Conservation (phyloP, 1,284 basidiomycete genomes). For the Wolfiporia cocos region DNA sequence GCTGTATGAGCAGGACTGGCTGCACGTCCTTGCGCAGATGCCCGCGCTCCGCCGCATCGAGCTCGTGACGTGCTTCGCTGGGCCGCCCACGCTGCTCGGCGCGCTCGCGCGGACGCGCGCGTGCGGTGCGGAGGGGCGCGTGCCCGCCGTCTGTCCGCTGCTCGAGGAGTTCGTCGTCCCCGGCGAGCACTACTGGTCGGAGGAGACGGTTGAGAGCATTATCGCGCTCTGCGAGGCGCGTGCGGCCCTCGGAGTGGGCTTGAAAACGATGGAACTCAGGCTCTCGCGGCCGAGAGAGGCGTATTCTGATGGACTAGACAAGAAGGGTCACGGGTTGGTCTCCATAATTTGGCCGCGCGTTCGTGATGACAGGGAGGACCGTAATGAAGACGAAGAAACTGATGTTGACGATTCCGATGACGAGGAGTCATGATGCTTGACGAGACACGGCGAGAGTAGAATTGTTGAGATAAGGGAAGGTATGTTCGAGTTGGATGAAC, state of each 20-base stretch:
- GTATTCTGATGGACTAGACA: background rate
- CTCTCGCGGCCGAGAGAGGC: background rate
- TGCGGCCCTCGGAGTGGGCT: background rate
- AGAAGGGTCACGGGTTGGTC: too few species aligned
- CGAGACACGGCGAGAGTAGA: too few species aligned
- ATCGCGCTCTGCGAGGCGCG: background rate
- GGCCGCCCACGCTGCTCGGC: background rate
- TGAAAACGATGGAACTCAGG: background rate
- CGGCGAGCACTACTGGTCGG: background rate
- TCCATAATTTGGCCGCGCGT: too few species aligned
- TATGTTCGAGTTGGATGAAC: too few species aligned
- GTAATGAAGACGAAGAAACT: too few species aligned
- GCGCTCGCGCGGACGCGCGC: background rate
- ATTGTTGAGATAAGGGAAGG: too few species aligned
- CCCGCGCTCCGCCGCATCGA: background rate
- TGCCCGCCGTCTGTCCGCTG: background rate
- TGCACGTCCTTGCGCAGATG: slow-evolving; percentile 1
- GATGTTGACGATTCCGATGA: too few species aligned
- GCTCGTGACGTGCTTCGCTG: background rate
- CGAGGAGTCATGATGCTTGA: too few species aligned
- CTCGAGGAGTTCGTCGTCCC: background rate
- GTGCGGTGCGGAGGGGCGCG: background rate
- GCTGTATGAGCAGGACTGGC: background rate
- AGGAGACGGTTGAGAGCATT: background rate
- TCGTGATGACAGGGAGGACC: too few species aligned